phyloP scores from a whole-genome alignment of 495 filamentous ascomycete genomes.

The Penicillium bovifimosum region DNA sequence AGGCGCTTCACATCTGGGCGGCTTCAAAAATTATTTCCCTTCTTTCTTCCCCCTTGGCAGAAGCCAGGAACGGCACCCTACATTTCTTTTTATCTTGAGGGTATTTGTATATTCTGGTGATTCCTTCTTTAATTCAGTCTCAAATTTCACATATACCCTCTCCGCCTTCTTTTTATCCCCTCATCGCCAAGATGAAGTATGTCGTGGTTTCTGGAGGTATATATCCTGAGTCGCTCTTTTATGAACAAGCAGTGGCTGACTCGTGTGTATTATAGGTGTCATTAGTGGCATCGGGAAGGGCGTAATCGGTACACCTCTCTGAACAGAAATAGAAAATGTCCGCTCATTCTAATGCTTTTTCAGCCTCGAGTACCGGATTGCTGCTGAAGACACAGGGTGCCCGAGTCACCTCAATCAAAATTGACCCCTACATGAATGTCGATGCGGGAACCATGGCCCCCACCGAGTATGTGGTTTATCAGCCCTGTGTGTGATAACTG shows the following conservation, averaged over 20 bases:
- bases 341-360: conserved; percentile 7
- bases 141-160: not conserved
- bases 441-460: conserved; percentile 83
- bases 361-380: conserved; percentile 55
- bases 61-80: conserved; percentile 21
- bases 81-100: conserved; percentile 10
- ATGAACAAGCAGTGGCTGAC: conserved; percentile 2
- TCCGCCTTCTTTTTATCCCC: not conserved
- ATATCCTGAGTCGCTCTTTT: conserved; percentile 1
- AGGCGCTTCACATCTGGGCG: not conserved
- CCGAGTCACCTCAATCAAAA: conserved; percentile 56
- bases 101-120: not conserved
- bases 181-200: conserved; percentile 20
- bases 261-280: conserved; percentile 46
- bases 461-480: conserved; percentile 54
- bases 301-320: conserved; percentile 47
- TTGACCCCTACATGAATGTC: conserved; percentile 57
- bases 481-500: not conserved
- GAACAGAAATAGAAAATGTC: not conserved
- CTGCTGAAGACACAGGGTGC: conserved; percentile 80
- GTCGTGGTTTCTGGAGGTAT: conserved; percentile 26
- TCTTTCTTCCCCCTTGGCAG: conserved; percentile 17
- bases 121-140: conserved; percentile 1
- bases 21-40: conserved; percentile 9
- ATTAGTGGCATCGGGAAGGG: conserved; percentile 82